A percentile compares a stretch with the other conserved stretches of the same genome.
Evolutionary conservation across 257 asterid species (phyloP).

Genomic region (Plantago major): DNA sequence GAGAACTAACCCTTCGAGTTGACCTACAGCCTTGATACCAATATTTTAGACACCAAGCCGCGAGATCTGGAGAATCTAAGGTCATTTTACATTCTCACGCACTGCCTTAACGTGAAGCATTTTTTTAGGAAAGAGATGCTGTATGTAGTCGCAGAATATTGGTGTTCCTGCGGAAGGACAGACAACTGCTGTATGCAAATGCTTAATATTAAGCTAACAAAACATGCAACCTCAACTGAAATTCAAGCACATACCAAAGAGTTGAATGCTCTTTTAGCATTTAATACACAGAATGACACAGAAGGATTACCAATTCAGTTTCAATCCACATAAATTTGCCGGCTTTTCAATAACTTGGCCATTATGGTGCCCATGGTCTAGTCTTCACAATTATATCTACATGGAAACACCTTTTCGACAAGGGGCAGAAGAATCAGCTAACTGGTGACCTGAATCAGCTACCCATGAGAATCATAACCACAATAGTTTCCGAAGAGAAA

Average conservation of each 20-base stretch:
- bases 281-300: constrained; percentile 19
- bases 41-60: no score
- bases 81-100: no score
- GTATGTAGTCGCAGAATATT: no score
- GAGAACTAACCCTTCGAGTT: no score
- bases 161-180: neutral
- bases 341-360: constrained; percentile 6
- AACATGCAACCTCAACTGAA: constrained; percentile 5
- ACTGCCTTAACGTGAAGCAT: no score
- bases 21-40: no score
- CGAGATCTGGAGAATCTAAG: no score
- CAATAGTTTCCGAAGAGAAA: neutral
- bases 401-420: constrained; percentile 17
- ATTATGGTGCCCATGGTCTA: constrained; percentile 17
- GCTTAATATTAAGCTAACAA: neutral
- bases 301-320: constrained; percentile 11
- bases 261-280: constrained; percentile 9
- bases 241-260: constrained; percentile 8
- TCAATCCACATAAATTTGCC: constrained; percentile 11
- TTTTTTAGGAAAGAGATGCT: no score
- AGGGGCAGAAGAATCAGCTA: constrained; percentile 12
- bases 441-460: constrained; percentile 13
- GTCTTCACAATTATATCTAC: constrained; percentile 27
- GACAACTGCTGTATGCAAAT: neutral
- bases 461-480: neutral